Evolutionary conservation across 2,329 filamentous ascomycete genomes (phyloP).

Genomic region (Nigrospora sphaerica): DNA sequence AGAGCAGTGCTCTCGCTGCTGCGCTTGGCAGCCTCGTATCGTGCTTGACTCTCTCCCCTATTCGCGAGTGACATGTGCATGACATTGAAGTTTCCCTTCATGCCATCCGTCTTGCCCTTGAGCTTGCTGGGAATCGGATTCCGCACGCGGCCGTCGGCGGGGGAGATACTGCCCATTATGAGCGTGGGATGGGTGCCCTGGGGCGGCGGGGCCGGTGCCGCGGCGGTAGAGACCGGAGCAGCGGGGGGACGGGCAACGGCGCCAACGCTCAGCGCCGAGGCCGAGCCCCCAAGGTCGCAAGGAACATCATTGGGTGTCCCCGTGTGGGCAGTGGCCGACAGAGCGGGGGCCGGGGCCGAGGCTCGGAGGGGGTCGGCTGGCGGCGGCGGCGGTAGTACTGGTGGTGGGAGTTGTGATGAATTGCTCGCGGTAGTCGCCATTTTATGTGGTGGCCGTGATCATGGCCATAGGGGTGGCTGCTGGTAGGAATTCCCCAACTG

Average conservation of each 20-base stretch:
- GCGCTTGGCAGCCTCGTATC: conserved; percentile 50
- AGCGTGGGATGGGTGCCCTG: no score
- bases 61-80: conserved; percentile 51
- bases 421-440: conserved; percentile 3
- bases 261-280: no score
- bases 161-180: conserved; percentile 1
- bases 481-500: background rate
- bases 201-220: no score
- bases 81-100: conserved; percentile 54
- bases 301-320: no score
- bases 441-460: background rate
- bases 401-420: background rate
- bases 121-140: conserved; percentile 57
- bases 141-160: conserved; percentile 41
- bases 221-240: no score
- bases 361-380: no score
- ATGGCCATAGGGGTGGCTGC: background rate
- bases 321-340: no score
- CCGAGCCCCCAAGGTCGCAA: no score
- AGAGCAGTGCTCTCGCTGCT: conserved; percentile 55
- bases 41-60: conserved; percentile 36
- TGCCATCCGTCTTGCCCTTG: conserved; percentile 48
- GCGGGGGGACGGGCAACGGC: no score
- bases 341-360: no score
- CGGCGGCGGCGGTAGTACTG: background rate